Conservation (phyloP, 768 basidiomycete species). For the Lactarius evosmus region DNA sequence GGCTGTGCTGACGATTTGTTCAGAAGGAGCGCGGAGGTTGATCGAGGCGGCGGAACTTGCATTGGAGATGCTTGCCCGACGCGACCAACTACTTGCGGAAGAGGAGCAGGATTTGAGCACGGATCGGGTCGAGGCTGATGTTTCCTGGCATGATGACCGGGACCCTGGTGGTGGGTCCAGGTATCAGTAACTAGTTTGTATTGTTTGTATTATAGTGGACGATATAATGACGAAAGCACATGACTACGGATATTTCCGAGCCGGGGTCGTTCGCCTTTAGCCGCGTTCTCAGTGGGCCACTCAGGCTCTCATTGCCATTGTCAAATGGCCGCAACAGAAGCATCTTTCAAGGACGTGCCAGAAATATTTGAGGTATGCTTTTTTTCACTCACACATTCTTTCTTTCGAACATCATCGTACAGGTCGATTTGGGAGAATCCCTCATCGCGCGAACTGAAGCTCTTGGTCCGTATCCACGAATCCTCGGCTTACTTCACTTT, state of each 20-base stretch:
- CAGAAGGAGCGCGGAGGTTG: slow-evolving; percentile 38
- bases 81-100: slow-evolving; percentile 30
- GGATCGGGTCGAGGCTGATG: neutral
- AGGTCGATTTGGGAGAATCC: slow-evolving; percentile 90
- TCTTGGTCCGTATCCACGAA: slow-evolving; percentile 57
- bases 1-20: neutral
- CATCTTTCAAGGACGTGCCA: slow-evolving; percentile 88
- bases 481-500: neutral
- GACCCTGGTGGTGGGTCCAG: too few species aligned
- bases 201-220: neutral
- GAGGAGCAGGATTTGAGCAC: neutral
- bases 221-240: neutral
- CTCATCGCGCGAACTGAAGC: slow-evolving; percentile 88
- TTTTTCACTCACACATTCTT: neutral
- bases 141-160: neutral
- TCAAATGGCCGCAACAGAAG: slow-evolving; percentile 47
- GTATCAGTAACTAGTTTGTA: neutral
- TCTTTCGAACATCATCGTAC: slow-evolving; percentile 23
- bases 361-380: slow-evolving; percentile 88
- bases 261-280: slow-evolving; percentile 22
- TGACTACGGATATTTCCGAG: slow-evolving; percentile 10
- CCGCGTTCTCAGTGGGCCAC: neutral
- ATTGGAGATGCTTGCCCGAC: slow-evolving; percentile 33
- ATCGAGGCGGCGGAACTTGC: slow-evolving; percentile 38
- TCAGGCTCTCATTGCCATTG: neutral